Evolutionary conservation across 306 rosid species (phyloP).

Genomic region (Prunus davidiana): DNA sequence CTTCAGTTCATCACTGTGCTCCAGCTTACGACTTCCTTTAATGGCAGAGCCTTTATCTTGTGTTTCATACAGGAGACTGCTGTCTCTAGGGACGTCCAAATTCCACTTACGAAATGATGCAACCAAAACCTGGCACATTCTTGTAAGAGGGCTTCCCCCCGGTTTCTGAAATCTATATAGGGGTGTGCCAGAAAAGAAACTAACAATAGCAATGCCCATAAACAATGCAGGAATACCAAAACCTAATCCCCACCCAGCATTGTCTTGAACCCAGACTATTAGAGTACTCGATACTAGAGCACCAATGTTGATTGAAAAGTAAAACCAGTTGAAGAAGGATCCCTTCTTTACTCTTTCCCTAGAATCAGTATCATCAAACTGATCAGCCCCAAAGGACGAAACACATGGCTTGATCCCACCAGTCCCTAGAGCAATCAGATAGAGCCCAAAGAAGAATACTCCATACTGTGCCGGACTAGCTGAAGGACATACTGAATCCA

Average conservation of each 20-base stretch:
- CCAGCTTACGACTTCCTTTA: constrained; percentile 92
- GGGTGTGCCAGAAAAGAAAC: constrained; percentile 82
- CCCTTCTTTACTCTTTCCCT: constrained; percentile 85
- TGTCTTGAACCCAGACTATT: constrained; percentile 90
- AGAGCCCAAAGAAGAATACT: constrained; percentile 89
- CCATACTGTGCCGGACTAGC: constrained; percentile 83
- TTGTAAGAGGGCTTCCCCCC: constrained; percentile 90
- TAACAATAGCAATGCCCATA: constrained; percentile 77
- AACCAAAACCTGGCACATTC: constrained; percentile 95
- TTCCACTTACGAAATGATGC: constrained; percentile 69
- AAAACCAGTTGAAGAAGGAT: constrained; percentile 97
- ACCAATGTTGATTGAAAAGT: constrained; percentile 86
- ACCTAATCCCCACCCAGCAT: constrained; percentile 97
- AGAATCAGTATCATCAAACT: constrained; percentile 93
- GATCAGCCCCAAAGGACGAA: constrained; percentile 94
- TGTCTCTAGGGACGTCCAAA: constrained; percentile 66
- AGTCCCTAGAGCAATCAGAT: constrained; percentile 93
- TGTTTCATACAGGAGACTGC: constrained; percentile 69
- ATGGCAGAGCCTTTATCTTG: constrained; percentile 76
- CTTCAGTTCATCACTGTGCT: constrained; percentile 79
- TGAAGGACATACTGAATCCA: constrained; percentile 66
- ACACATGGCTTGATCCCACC: constrained; percentile 98
- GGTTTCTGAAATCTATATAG: constrained; percentile 95
- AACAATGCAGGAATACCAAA: constrained; percentile 93
- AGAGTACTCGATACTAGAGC: constrained; percentile 84